Evolutionary conservation across 257 asterid genomes (phyloP), one percentile per base, ranked within the genome.

Genomic region (Gentiana dahurica): DNA sequence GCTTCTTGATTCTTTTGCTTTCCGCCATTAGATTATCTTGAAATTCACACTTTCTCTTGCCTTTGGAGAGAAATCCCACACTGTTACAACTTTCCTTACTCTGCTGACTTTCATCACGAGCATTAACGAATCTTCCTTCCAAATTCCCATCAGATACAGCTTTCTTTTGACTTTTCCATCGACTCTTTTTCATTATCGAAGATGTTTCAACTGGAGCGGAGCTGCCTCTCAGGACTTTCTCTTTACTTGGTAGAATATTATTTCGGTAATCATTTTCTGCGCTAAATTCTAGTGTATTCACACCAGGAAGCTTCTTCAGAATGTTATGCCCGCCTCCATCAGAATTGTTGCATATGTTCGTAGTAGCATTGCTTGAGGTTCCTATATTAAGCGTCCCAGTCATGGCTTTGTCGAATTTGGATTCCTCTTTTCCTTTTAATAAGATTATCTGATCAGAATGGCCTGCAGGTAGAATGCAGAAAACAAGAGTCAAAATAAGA

Each of bases 41-140:
- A 53, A 51, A 61, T 50, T 36, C 41, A 61, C 39, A 58, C 13
- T 68, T 73, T 65, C 72, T 83, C 61, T 61, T 46, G 12, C 82
- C 76, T 64, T 67, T 73, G 0, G 79, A 58, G 64, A 65, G 58
- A 43, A 81, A 39, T 37, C 81, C 50, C 12, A 77, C 68, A 53
- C 88, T 75, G 57, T 70, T 84, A 73, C 96, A 81, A 67, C 97
- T 90, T 77, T 86, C 95, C 53, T 67, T 72, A 39, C 79, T 81
- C 66, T 67, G 79, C 15, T 71, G 69, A 62, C 82, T 75, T 41
- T 62, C 65, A 48, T 65, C 75, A 50, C 53, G 70, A 46, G 46
- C 63, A 35, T 61, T 56, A 2, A 70, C 58, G 36, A 51, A 57
- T 69, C 73, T 74, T 44, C 55, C 52, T 11, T 49, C 7, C 3